Evolutionary conservation across 2,329 filamentous ascomycete species (phyloP).

Genomic region (Esteya vermicola): DNA sequence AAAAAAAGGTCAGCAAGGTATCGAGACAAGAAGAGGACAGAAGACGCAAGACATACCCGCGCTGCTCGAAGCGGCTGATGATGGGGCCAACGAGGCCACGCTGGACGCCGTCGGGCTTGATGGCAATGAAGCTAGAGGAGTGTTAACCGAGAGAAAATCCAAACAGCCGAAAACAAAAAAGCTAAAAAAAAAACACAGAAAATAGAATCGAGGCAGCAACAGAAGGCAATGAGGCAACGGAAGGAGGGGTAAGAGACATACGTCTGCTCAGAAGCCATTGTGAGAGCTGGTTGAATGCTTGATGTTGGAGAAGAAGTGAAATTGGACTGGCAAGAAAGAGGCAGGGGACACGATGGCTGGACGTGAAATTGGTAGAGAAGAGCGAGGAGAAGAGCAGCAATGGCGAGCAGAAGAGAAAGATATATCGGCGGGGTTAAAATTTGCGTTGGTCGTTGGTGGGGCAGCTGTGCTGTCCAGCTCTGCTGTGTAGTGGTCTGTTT

Average conservation of each 20-base stretch:
- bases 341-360: conserved; percentile 1
- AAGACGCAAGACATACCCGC: conserved; percentile 47
- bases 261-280: conserved; percentile 77
- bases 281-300: conserved; percentile 20
- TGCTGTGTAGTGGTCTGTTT: not conserved
- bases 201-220: conserved; percentile 10
- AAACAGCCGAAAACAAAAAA: not conserved
- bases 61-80: conserved; percentile 94
- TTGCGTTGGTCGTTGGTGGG: conserved; percentile 11
- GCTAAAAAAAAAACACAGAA: not conserved
- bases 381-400: conserved; percentile 7
- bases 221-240: not conserved
- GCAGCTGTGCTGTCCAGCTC: conserved; percentile 1
- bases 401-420: conserved; percentile 18
- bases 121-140: conserved; percentile 81
- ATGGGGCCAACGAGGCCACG: conserved; percentile 96
- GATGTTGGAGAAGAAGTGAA: conserved; percentile 17
- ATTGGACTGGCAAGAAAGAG: conserved; percentile 3
- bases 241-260: conserved; percentile 29
- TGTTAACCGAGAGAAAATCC: conserved; percentile 2
- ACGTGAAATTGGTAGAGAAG: conserved; percentile 3
- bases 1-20: not conserved
- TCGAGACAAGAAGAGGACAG: conserved; percentile 8
- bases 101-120: conserved; percentile 92
- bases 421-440: conserved; percentile 26